Evolutionary conservation across 371 early-diverging fungal genomes (phyloP).

Genomic region (Mortierella sp.): DNA sequence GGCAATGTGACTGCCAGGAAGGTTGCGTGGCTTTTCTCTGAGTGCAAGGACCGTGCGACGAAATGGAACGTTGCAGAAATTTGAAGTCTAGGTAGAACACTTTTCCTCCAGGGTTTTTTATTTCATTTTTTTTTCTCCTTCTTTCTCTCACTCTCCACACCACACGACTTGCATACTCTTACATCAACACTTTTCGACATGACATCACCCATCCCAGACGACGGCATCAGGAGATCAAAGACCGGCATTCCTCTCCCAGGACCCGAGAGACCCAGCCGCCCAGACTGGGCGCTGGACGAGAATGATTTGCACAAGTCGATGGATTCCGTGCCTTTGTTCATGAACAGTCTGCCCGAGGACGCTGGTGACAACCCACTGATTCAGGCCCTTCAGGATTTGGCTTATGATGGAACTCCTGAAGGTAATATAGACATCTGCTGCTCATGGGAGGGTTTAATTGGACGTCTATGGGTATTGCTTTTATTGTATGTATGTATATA

Average conservation of each 20-base stretch:
- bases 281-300: constrained; percentile 46
- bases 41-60: not conserved
- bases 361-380: constrained; percentile 83
- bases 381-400: constrained; percentile 88
- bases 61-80: constrained; percentile 16
- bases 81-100: not conserved
- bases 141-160: not conserved
- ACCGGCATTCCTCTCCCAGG: constrained; percentile 53
- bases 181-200: not conserved
- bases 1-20: not conserved
- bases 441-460: too few species aligned
- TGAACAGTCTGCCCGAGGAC: constrained; percentile 84
- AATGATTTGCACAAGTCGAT: constrained; percentile 72
- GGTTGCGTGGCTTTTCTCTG: constrained; percentile 20
- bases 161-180: not conserved
- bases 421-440: constrained; percentile 61
- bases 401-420: constrained; percentile 96
- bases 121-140: too few species aligned
- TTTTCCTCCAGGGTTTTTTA: not conserved
- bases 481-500: constrained; percentile 7
- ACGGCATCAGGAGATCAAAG: constrained; percentile 42
- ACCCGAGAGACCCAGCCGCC: constrained; percentile 38
- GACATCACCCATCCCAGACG: constrained; percentile 30
- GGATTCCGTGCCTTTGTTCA: constrained; percentile 92
- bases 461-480: not conserved